Conservation (phyloP, 176 grass and related monocot genomes). For the Miscanthus lutarioriparius region DNA sequence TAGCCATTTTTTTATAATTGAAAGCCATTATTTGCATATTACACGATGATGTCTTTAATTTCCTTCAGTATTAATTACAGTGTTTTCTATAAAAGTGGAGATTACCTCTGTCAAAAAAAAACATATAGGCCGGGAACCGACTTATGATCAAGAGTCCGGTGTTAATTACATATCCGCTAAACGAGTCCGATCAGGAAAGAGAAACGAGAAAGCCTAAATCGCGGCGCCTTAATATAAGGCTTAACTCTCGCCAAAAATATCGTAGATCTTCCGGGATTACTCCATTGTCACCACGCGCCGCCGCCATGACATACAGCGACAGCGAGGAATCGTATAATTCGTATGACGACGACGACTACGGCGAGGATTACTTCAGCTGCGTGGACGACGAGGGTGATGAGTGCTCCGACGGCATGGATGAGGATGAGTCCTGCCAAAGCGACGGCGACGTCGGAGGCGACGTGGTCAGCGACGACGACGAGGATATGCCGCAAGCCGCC, state of each 20-base stretch:
- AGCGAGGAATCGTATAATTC: background rate
- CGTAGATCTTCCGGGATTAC: background rate
- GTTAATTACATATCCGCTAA: background rate
- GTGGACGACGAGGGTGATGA: background rate
- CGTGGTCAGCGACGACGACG: background rate
- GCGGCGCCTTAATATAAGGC: background rate
- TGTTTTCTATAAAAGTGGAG: background rate
- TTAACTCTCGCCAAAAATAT: background rate
- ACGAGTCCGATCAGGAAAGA: background rate
- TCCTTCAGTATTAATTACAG: background rate
- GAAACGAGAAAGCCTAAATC: background rate
- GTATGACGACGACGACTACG: background rate
- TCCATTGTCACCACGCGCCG: background rate
- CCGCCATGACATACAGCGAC: slow-evolving; percentile 13
- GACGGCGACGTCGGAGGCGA: background rate
- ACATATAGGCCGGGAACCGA: background rate
- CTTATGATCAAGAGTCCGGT: background rate
- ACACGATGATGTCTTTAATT: background rate
- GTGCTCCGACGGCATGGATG: background rate
- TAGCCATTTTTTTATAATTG: too few species aligned
- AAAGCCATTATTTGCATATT: too few species aligned
- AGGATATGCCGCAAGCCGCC: too few species aligned
- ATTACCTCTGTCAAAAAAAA: background rate
- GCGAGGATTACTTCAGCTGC: background rate
- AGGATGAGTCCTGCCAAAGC: background rate